phyloP scores from a whole-genome alignment of 164 flowering plant genomes.

The Paratinospora sagittata region DNA sequence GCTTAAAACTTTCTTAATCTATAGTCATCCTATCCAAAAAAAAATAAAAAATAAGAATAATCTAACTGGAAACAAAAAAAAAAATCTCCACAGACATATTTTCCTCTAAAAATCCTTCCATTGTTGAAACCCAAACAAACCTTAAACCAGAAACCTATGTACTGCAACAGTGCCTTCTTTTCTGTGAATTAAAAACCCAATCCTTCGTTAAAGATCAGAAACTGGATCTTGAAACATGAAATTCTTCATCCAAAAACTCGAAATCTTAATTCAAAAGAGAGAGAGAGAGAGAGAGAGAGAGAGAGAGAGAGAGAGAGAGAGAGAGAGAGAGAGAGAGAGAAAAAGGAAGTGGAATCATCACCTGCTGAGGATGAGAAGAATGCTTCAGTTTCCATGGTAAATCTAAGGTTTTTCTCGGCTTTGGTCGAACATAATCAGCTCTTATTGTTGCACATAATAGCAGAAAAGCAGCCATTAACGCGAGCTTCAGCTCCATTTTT shows the following conservation, averaged over 20 bases:
- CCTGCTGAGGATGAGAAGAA: slow-evolving; percentile 69
- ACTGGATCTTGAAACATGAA: background rate
- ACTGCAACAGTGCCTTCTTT: too few species aligned
- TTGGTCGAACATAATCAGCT: slow-evolving; percentile 66
- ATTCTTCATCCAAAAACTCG: background rate
- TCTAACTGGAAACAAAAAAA: background rate
- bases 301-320: too few species aligned
- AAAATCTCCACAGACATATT: too few species aligned
- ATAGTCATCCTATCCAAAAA: background rate
- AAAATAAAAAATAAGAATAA: background rate
- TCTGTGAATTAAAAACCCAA: too few species aligned
- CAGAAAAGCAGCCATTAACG: slow-evolving; percentile 17
- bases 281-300: background rate
- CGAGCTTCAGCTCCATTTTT: slow-evolving; percentile 22
- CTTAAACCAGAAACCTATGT: too few species aligned
- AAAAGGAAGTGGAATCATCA: too few species aligned
- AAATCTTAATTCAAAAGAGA: background rate
- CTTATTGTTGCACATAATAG: slow-evolving; percentile 18
- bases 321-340: too few species aligned
- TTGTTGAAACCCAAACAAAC: too few species aligned
- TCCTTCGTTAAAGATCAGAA: too few species aligned
- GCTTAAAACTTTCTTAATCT: too few species aligned
- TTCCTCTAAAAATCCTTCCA: too few species aligned
- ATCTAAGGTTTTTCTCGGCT: slow-evolving; percentile 47
- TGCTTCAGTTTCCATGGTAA: slow-evolving; percentile 42